Percentiles rank a stretch among this genome's conserved stretches.
Evolutionary conservation across 305 asterid species (phyloP).

Genomic region (Fraxinus dipetala): DNA sequence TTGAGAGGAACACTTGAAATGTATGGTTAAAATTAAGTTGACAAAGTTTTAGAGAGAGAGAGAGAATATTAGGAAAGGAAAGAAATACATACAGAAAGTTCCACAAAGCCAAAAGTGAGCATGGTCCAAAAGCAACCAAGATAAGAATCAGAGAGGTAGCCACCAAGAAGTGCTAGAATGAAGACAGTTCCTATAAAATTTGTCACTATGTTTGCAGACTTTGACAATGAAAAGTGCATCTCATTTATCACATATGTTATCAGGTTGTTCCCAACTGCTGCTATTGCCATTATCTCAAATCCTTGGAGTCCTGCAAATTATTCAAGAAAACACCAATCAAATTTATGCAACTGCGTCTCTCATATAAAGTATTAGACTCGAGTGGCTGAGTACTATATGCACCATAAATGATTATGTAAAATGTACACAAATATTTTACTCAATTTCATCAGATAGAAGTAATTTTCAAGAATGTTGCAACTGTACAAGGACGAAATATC

Average conservation of each 20-base stretch:
- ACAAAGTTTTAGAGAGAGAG: background rate
- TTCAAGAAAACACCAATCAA: background rate
- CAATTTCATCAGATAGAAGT: no score
- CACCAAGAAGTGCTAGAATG: constrained; percentile 44
- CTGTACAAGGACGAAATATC: background rate
- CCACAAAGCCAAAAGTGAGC: constrained; percentile 45
- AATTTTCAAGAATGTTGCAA: background rate
- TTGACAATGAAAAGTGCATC: constrained; percentile 49
- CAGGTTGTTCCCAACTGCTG: constrained; percentile 47
- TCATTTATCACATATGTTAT: constrained; percentile 46
- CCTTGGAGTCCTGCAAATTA: constrained; percentile 37
- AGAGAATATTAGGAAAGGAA: background rate
- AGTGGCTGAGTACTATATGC: no score
- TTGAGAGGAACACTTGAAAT: no score
- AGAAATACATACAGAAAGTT: constrained; percentile 36
- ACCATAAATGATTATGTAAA: no score
- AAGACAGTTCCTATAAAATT: constrained; percentile 49
- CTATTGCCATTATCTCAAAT: constrained; percentile 53
- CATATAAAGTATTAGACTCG: no score
- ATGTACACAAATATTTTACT: no score
- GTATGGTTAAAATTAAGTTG: no score
- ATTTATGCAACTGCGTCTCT: no score
- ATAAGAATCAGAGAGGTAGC: constrained; percentile 51
- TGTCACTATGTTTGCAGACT: constrained; percentile 47
- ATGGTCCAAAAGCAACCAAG: constrained; percentile 53